Conservation (phyloP, 169 alveolate species). For the Plasmodium inui region DNA sequence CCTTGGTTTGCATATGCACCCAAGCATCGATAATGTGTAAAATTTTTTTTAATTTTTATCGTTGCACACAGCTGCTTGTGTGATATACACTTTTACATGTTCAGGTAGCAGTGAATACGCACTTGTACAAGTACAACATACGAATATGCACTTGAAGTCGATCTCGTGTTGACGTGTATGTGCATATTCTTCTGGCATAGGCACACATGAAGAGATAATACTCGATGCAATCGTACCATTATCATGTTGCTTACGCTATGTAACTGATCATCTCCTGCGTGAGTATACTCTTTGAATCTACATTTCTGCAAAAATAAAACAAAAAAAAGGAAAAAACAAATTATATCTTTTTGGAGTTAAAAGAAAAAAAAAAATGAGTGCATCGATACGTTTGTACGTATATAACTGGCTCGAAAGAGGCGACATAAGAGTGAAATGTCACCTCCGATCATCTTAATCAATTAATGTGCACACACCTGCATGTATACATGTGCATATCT, state of each 20-base stretch:
- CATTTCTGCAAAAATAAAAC: slow-evolving; percentile 35
- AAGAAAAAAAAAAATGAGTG: not conserved
- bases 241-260: slow-evolving; percentile 28
- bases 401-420: not conserved
- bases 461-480: not conserved
- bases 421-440: not conserved
- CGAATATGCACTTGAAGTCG: not conserved
- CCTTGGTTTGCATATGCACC: not conserved
- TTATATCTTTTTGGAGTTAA: not conserved
- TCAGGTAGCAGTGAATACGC: not conserved
- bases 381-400: not conserved
- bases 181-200: not conserved
- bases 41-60: not conserved
- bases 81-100: not conserved
- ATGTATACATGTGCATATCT: not conserved
- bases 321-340: not conserved
- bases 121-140: not conserved
- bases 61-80: not conserved
- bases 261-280: slow-evolving; percentile 15
- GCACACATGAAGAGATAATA: not conserved
- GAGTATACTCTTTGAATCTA: not conserved
- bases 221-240: slow-evolving; percentile 31
- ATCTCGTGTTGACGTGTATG: not conserved
- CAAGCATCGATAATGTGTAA: not conserved
- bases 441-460: not conserved